Base-by-base conservation (phyloP, 179 eudicot species). In the Gypsophila paniculata region DNA sequence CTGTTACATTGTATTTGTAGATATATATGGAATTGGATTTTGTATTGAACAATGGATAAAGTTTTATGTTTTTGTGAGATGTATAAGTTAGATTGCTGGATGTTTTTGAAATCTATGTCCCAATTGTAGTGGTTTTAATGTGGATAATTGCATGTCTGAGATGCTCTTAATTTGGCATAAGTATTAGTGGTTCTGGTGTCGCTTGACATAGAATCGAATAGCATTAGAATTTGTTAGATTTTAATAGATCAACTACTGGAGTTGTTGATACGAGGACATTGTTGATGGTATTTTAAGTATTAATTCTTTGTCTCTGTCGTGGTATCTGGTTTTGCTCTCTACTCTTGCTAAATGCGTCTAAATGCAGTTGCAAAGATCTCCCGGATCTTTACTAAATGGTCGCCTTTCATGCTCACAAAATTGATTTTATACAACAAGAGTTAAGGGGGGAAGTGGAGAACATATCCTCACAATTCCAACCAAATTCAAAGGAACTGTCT, bases 1-100 rank as follows among this genome's bases (percentile, higher is more conserved):
- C 68, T 29, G 21, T 62, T 29, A 29, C 65, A 73, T 69, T 69
- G 14, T 61, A 23, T n/a, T 38, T 13, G 46, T 42, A 42, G 46
- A 6, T 59, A 25, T 59, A 6, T 59, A 25, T 59, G 25, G 12
- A 59, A 22, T 25, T 59, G 17, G 36, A 29, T 11, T 23, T 23
- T 12, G 63, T 11, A 0, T 46, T 12, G 15, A 13, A 46, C 10
- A 23, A 3, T 59, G 25, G n/a, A 42, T 42, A 42, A 25, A 59
- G 10, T 11, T 59, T 32, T 26, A 55, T 2, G 38, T 22, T 21
- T 13, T 25, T 13, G 0, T 59, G 22, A 59, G 63, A 2, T 59
- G 63, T 59, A 23, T 2, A 2, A 23, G 14, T 26, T 3, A 22
- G 63, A 23, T 6, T 23, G 8, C 13, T 55, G 9, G 61, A 11